These are phyloP conservation scores for Didymella pinodella DNA, from an alignment of 2,329 filamentous ascomycete genomes.

Conservation along the genomic window DNA sequence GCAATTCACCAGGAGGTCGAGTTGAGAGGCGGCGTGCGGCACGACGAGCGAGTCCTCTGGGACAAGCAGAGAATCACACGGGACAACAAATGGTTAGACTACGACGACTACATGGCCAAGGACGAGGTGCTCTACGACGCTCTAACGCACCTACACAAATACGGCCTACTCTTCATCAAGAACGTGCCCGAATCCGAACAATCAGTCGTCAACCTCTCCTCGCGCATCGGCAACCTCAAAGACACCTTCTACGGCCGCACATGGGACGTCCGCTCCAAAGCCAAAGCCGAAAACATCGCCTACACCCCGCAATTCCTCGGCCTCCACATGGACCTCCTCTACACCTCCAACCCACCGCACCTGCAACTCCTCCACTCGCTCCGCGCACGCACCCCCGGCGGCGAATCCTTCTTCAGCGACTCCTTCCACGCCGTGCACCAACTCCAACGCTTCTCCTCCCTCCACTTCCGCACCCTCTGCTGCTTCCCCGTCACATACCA, in stretches of 20 bases:
- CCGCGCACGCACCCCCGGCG: slow-evolving; percentile 78
- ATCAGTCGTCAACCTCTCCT: slow-evolving; percentile 72
- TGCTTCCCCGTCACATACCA: slow-evolving; percentile 65
- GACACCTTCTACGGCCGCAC: slow-evolving; percentile 91
- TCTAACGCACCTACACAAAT: slow-evolving; percentile 67
- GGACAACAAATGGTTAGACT: slow-evolving; percentile 69
- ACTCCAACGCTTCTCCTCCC: slow-evolving; percentile 36
- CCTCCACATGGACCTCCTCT: slow-evolving; percentile 93
- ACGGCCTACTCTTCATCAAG: slow-evolving; percentile 80
- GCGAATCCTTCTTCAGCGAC: slow-evolving; percentile 87
- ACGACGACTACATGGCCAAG: slow-evolving; percentile 72
- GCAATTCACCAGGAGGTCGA: slow-evolving; percentile 44
- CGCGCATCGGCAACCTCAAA: slow-evolving; percentile 77
- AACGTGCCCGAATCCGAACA: slow-evolving; percentile 73
- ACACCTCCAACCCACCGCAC: slow-evolving; percentile 79
- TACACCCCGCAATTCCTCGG: slow-evolving; percentile 82
- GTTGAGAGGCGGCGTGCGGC: slow-evolving; percentile 44
- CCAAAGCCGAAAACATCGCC: slow-evolving; percentile 87
- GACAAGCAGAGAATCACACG: slow-evolving; percentile 55
- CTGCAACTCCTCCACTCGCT: slow-evolving; percentile 91
- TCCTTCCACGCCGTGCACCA: slow-evolving; percentile 66
- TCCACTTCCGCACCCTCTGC: slow-evolving; percentile 54
- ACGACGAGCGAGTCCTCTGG: slow-evolving; percentile 57
- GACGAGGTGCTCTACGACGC: slow-evolving; percentile 67
- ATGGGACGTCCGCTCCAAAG: slow-evolving; percentile 86